A percentile compares a stretch with the other conserved stretches of the same genome.
Conservation (phyloP, 306 rosid genomes). For the Myrica gale region DNA sequence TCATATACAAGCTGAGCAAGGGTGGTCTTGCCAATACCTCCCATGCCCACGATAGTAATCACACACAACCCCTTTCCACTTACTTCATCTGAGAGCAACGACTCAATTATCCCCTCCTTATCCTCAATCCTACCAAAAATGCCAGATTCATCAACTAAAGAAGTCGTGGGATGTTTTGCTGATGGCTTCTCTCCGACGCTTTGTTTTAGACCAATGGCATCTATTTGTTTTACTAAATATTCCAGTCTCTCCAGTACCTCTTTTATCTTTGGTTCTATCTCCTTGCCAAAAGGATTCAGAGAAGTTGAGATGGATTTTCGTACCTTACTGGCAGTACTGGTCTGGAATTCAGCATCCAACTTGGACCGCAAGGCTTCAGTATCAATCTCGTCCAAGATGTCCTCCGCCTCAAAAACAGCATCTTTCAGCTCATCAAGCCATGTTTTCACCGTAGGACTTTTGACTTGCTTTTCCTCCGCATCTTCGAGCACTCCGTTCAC, state of each 20-base stretch:
- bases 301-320: background rate
- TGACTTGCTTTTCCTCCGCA: constrained; percentile 13
- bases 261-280: constrained; percentile 9
- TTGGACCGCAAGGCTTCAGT: background rate
- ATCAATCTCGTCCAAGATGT: constrained; percentile 10
- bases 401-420: background rate
- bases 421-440: constrained; percentile 5
- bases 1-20: constrained; percentile 31
- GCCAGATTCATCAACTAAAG: constrained; percentile 11
- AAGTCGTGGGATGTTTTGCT: constrained; percentile 3
- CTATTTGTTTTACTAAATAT: constrained; percentile 19
- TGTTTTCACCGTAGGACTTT: background rate
- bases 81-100: background rate
- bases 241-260: constrained; percentile 16
- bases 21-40: constrained; percentile 43
- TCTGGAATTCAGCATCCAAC: background rate
- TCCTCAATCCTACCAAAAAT: constrained; percentile 37
- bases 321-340: background rate
- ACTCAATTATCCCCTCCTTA: constrained; percentile 19
- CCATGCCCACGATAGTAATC: constrained; percentile 32
- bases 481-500: background rate
- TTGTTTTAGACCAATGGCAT: constrained; percentile 20
- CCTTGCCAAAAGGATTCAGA: background rate
- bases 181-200: constrained; percentile 5
- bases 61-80: constrained; percentile 2